Conservation (phyloP, 495 filamentous ascomycete species). For the Aspergillus saccharolyticus region DNA sequence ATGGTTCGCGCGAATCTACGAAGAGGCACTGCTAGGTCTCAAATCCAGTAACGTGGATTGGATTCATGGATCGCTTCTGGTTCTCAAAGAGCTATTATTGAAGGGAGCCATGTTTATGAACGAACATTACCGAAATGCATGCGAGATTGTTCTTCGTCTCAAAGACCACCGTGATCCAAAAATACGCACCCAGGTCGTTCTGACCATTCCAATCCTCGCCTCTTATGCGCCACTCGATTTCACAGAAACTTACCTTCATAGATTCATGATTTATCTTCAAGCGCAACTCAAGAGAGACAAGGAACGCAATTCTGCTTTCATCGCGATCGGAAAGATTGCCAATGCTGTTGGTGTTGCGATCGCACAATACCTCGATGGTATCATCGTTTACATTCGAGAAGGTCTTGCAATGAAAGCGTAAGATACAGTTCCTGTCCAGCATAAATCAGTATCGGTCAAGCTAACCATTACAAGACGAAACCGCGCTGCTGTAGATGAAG, state of each 20-base stretch:
- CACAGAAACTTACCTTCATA: slow-evolving; percentile 73
- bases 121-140: slow-evolving; percentile 76
- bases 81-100: slow-evolving; percentile 82
- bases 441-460: not conserved
- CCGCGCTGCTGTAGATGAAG: slow-evolving; percentile 63
- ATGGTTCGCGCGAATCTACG: slow-evolving; percentile 83
- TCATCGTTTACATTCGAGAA: slow-evolving; percentile 86
- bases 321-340: slow-evolving; percentile 94
- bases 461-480: slow-evolving; percentile 53
- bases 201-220: slow-evolving; percentile 87
- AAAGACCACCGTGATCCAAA: slow-evolving; percentile 86
- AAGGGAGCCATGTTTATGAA: slow-evolving; percentile 99
- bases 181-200: slow-evolving; percentile 81
- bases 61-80: slow-evolving; percentile 86
- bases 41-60: slow-evolving; percentile 73
- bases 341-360: slow-evolving; percentile 90
- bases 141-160: slow-evolving; percentile 82
- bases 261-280: slow-evolving; percentile 95
- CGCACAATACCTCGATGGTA: slow-evolving; percentile 89
- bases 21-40: slow-evolving; percentile 74
- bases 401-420: slow-evolving; percentile 76
- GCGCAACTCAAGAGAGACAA: slow-evolving; percentile 93
- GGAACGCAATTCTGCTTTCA: slow-evolving; percentile 85
- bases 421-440: slow-evolving; percentile 21
- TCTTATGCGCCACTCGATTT: slow-evolving; percentile 88